Conservation (phyloP, 1,139 yeast species). For the Geotrichum candidum region DNA sequence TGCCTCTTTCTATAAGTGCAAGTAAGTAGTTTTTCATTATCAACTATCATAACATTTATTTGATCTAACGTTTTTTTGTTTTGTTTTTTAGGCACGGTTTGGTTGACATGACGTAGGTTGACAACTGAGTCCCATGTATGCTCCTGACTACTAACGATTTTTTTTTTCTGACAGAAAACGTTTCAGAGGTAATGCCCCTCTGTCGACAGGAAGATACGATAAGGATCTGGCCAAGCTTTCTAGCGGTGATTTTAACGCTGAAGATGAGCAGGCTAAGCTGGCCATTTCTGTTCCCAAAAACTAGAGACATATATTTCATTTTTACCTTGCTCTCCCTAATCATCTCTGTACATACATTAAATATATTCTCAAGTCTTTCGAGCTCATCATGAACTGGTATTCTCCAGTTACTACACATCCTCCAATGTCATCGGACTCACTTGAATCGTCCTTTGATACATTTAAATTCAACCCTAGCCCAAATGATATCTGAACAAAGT, state of each 20-base stretch:
- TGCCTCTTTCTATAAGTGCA: conserved; percentile 82
- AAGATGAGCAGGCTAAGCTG: conserved; percentile 56
- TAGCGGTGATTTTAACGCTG: conserved; percentile 72
- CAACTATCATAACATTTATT: neutral
- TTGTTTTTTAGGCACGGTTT: conserved; percentile 22
- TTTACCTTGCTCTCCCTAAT: neutral
- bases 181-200: conserved; percentile 88
- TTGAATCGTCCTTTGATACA: neutral
- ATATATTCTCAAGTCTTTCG: neutral
- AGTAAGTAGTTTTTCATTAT: conserved; percentile 29
- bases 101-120: conserved; percentile 51
- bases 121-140: neutral
- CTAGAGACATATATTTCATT: neutral
- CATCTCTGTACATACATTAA: conserved; percentile 14
- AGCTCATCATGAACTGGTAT: neutral
- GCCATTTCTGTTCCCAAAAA: conserved; percentile 6
- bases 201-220: conserved; percentile 88
- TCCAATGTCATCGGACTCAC: neutral
- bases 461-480: neutral
- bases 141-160: neutral
- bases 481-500: neutral
- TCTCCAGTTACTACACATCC: neutral
- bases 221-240: conserved; percentile 76
- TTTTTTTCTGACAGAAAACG: conserved; percentile 49
- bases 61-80: neutral